Conservation (phyloP, 2,329 filamentous ascomycete genomes). For the Colletotrichum cuscutae region DNA sequence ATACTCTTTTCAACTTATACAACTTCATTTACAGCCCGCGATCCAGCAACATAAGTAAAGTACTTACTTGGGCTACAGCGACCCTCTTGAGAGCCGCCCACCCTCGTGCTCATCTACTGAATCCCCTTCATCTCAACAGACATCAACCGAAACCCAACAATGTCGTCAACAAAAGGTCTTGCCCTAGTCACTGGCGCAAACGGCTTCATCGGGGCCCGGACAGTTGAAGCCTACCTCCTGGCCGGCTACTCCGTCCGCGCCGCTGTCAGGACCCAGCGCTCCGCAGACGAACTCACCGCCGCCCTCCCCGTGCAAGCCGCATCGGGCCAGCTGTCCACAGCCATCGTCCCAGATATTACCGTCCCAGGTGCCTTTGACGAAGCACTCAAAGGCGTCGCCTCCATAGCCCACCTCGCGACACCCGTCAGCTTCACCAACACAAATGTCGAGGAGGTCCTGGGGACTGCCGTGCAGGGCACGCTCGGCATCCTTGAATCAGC, state of each 20-base stretch:
- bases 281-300: slow-evolving; percentile 35
- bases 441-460: slow-evolving; percentile 55
- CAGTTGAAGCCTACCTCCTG: slow-evolving; percentile 48
- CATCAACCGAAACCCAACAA: neutral
- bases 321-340: slow-evolving; percentile 36
- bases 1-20: neutral
- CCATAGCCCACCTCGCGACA: slow-evolving; percentile 56
- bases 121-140: neutral
- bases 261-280: slow-evolving; percentile 44
- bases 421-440: slow-evolving; percentile 49
- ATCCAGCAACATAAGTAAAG: too few relatives aligned
- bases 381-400: slow-evolving; percentile 48
- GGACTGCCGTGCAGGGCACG: slow-evolving; percentile 47
- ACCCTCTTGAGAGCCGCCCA: too few relatives aligned
- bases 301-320: slow-evolving; percentile 37
- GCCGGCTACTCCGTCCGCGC: slow-evolving; percentile 51
- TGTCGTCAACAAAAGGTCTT: slow-evolving; percentile 19
- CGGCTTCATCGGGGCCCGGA: slow-evolving; percentile 50
- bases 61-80: too few relatives aligned
- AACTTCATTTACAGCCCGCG: too few relatives aligned
- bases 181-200: slow-evolving; percentile 52
- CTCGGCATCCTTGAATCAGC: slow-evolving; percentile 53
- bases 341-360: slow-evolving; percentile 48
- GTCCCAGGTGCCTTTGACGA: slow-evolving; percentile 46
- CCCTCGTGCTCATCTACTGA: neutral